phyloP scores from a whole-genome alignment of 768 basidiomycete genomes.

The Symmetrospora coprosmae region DNA sequence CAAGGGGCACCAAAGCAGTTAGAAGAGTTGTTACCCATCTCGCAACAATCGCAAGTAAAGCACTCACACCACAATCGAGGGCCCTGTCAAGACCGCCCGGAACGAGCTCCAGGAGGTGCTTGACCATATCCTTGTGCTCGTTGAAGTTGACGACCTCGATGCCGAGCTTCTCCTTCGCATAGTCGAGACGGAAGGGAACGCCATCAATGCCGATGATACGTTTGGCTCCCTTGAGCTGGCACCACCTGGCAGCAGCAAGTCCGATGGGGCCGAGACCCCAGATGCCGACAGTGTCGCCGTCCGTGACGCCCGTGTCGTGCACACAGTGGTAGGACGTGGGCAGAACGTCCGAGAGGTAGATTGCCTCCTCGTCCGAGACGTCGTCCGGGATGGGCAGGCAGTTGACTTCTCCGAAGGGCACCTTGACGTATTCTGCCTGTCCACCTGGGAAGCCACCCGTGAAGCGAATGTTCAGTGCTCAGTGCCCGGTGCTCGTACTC shows the following conservation, averaged over 20 bases:
- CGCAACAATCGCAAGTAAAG: too few relatives aligned
- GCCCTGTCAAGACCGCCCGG: constrained; percentile 54
- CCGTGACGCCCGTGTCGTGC: constrained; percentile 56
- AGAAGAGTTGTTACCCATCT: too few relatives aligned
- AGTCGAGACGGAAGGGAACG: constrained; percentile 45
- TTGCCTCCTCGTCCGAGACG: constrained; percentile 49
- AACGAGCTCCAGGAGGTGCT: constrained; percentile 46
- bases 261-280: constrained; percentile 53
- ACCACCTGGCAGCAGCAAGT: constrained; percentile 49
- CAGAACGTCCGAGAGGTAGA: constrained; percentile 38
- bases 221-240: constrained; percentile 47
- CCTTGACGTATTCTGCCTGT: constrained; percentile 60
- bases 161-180: constrained; percentile 42
- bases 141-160: constrained; percentile 52
- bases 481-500: background rate
- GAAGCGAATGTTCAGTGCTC: constrained; percentile 40
- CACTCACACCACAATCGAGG: constrained; percentile 44
- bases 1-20: too few relatives aligned
- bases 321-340: constrained; percentile 60
- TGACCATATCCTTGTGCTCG: constrained; percentile 43
- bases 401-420: constrained; percentile 59
- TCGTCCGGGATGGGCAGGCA: constrained; percentile 54
- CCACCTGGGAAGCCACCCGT: constrained; percentile 61
- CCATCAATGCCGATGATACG: constrained; percentile 60
- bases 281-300: constrained; percentile 46